Conservation (phyloP, 148 eudicot genomes). For the Persicaria maculosa region DNA sequence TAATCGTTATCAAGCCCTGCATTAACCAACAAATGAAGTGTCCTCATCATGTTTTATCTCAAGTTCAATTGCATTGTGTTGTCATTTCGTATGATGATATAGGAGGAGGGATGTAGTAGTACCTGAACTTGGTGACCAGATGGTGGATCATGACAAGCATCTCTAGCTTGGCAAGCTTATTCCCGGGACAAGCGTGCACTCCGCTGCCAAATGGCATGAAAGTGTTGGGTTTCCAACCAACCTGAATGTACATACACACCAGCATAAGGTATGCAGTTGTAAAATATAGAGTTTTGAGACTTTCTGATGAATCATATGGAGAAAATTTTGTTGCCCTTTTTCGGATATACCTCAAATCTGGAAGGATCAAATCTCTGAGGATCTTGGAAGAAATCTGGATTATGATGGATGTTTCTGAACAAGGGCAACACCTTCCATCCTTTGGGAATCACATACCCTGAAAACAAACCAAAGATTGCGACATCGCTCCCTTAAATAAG, state of each 20-base stretch:
- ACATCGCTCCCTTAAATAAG: neutral
- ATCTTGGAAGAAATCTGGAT: constrained; percentile 41
- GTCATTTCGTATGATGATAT: neutral
- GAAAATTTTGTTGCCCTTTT: neutral
- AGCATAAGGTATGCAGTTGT: neutral
- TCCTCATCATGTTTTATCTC: neutral
- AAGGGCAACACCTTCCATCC: constrained; percentile 73
- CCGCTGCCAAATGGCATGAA: constrained; percentile 54
- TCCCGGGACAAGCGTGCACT: constrained; percentile 46
- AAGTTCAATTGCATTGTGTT: neutral
- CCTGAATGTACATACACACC: constrained; percentile 17
- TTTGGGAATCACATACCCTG: constrained; percentile 61
- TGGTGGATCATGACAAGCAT: constrained; percentile 44
- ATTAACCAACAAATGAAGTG: neutral
- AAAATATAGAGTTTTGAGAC: neutral
- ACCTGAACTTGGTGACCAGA: constrained; percentile 46
- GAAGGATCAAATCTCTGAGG: constrained; percentile 52
- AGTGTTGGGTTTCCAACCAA: constrained; percentile 36
- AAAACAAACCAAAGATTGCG: neutral
- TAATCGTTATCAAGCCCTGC: neutral
- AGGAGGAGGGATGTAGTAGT: constrained; percentile 10
- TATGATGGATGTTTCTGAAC: constrained; percentile 63
- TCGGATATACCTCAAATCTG: constrained; percentile 46
- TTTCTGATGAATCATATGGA: neutral
- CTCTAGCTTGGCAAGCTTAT: constrained; percentile 50